A percentile compares a stretch with the other conserved stretches of the same genome.
Conservation (phyloP, 169 alveolate species). For the Theileria sp. region DNA sequence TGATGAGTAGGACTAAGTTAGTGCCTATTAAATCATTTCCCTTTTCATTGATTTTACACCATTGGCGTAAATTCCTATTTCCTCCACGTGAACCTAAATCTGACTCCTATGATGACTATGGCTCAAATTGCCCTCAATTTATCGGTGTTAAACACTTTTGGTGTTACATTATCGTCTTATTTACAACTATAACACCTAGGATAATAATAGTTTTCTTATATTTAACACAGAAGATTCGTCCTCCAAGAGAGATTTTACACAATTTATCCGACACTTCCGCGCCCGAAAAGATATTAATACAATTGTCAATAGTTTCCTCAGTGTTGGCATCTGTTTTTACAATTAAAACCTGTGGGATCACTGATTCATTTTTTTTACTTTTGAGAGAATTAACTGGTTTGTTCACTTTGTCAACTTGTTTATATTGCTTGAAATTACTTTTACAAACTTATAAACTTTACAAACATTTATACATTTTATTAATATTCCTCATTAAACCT, state of each 20-base stretch:
- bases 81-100: neutral
- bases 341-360: constrained; percentile 24
- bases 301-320: constrained; percentile 4
- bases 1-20: constrained; percentile 13
- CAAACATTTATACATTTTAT: constrained; percentile 11
- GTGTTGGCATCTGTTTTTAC: constrained; percentile 10
- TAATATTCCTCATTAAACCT: constrained; percentile 37
- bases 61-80: neutral
- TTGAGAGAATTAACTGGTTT: constrained; percentile 32
- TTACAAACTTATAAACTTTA: constrained; percentile 6
- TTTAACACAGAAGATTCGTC: constrained; percentile 17
- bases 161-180: neutral
- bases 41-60: neutral
- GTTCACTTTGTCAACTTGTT: constrained; percentile 36
- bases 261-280: neutral
- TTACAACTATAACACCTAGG: constrained; percentile 6
- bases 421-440: constrained; percentile 23
- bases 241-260: constrained; percentile 43
- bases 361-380: constrained; percentile 15
- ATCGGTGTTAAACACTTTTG: neutral
- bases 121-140: neutral
- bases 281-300: constrained; percentile 24
- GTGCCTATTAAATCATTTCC: constrained; percentile 17
- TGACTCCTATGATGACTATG: neutral
- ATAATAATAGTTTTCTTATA: neutral